Conservation (phyloP, 768 basidiomycete species). For the Thelephora ganbajun region DNA sequence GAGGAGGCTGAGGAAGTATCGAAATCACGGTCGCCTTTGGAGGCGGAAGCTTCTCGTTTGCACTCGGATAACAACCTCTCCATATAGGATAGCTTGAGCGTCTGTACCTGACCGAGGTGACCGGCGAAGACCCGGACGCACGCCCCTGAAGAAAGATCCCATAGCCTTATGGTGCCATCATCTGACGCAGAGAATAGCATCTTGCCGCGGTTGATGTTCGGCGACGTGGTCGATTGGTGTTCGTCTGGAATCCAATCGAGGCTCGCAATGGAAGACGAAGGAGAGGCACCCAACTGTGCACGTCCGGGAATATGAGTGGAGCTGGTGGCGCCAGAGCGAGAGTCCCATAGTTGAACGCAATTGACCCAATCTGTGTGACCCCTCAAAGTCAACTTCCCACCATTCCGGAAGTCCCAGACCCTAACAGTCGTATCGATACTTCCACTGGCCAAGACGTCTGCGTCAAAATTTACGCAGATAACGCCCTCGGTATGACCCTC, state of each 20-base stretch:
- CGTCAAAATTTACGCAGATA: slow-evolving; percentile 83
- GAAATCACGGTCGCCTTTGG: slow-evolving; percentile 10
- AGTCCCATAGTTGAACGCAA: slow-evolving; percentile 86
- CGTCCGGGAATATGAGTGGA: background rate
- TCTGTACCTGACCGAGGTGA: slow-evolving; percentile 92
- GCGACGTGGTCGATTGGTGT: slow-evolving; percentile 18
- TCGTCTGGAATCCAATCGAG: slow-evolving; percentile 4
- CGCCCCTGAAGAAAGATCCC: slow-evolving; percentile 73
- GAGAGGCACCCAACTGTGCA: background rate
- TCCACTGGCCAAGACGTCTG: slow-evolving; percentile 83
- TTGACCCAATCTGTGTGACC: slow-evolving; percentile 98
- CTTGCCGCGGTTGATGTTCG: slow-evolving; percentile 66
- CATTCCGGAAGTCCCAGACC: slow-evolving; percentile 87
- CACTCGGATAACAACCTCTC: slow-evolving; percentile 26
- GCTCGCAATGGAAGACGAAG: background rate
- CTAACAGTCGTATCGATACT: slow-evolving; percentile 91
- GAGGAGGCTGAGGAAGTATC: background rate
- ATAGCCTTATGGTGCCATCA: slow-evolving; percentile 84
- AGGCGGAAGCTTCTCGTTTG: slow-evolving; percentile 14
- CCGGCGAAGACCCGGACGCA: slow-evolving; percentile 79
- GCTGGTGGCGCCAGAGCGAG: slow-evolving; percentile 14
- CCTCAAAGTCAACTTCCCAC: slow-evolving; percentile 81
- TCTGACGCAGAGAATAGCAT: slow-evolving; percentile 97
- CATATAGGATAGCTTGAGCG: slow-evolving; percentile 63
- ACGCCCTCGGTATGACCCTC: slow-evolving; percentile 88